Percentiles rank a stretch among this genome's conserved stretches.
These are phyloP conservation scores for Eucalyptus lansdowneana DNA, from an alignment of 345 rosid genomes.

Conservation along the genomic window DNA sequence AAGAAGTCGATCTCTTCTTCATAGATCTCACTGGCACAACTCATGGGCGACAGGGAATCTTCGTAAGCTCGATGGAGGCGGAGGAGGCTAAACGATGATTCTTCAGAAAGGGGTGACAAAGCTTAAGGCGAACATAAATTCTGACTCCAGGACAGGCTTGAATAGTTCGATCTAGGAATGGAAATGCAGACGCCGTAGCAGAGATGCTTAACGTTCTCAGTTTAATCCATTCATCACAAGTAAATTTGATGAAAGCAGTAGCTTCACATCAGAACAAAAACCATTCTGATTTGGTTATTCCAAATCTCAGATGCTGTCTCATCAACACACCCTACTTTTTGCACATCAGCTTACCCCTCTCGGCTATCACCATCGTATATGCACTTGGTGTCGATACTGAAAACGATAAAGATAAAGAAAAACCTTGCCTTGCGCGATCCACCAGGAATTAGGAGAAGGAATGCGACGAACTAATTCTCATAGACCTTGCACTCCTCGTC, in stretches of 20 bases:
- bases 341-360: not conserved
- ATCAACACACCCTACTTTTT: not conserved
- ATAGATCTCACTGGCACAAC: not conserved
- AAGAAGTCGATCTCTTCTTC: not conserved
- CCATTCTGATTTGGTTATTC: not conserved
- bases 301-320: not conserved
- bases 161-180: not conserved
- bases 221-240: not conserved
- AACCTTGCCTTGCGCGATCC: not conserved
- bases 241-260: not conserved
- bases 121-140: not conserved
- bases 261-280: not conserved
- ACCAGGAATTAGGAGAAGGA: not conserved
- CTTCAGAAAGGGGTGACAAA: not conserved
- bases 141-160: not conserved
- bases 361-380: not conserved
- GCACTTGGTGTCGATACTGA: not conserved
- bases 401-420: not conserved
- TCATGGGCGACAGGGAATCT: not conserved
- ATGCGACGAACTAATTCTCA: conserved; percentile 26
- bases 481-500: conserved; percentile 91
- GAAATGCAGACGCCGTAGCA: not conserved
- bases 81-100: not conserved
- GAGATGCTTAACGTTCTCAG: not conserved
- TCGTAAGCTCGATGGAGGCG: not conserved